These are phyloP conservation scores for Stropharia rugosoannulata DNA, from an alignment of 768 basidiomycete species.

Conservation along the genomic window DNA sequence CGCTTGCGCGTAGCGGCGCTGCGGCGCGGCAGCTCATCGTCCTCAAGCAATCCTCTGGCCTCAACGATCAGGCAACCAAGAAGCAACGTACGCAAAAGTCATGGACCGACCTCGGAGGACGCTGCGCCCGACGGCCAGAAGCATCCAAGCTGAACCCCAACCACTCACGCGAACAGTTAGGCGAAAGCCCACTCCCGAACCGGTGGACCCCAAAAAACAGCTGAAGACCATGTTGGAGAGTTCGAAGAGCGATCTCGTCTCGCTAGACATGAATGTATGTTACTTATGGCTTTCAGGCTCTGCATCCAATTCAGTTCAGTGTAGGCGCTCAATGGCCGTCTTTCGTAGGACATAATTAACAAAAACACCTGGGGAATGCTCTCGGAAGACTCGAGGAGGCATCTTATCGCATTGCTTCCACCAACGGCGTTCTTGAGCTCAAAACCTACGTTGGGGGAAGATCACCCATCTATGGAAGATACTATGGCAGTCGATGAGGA, in stretches of 20 bases:
- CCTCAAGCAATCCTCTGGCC: background rate
- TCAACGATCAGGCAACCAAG: too few relatives aligned
- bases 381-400: conserved; percentile 36
- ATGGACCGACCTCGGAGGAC: conserved; percentile 31
- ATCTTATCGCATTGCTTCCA: conserved; percentile 41
- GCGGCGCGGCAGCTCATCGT: background rate
- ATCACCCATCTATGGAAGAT: conserved; percentile 34
- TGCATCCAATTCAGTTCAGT: background rate
- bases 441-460: conserved; percentile 26
- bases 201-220: conserved; percentile 29
- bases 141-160: conserved; percentile 4
- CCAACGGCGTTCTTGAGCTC: conserved; percentile 42
- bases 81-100: background rate
- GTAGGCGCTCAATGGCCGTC: conserved; percentile 24
- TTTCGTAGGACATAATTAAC: conserved; percentile 47
- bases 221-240: conserved; percentile 41
- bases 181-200: conserved; percentile 26
- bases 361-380: conserved; percentile 43
- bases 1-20: too few relatives aligned
- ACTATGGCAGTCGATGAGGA: conserved; percentile 12
- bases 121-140: conserved; percentile 15
- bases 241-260: conserved; percentile 48
- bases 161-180: conserved; percentile 19
- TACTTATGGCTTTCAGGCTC: background rate
- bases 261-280: conserved; percentile 52